Base-by-base conservation (phyloP, 257 asterid genomes). In the Solanum medicagineum region DNA sequence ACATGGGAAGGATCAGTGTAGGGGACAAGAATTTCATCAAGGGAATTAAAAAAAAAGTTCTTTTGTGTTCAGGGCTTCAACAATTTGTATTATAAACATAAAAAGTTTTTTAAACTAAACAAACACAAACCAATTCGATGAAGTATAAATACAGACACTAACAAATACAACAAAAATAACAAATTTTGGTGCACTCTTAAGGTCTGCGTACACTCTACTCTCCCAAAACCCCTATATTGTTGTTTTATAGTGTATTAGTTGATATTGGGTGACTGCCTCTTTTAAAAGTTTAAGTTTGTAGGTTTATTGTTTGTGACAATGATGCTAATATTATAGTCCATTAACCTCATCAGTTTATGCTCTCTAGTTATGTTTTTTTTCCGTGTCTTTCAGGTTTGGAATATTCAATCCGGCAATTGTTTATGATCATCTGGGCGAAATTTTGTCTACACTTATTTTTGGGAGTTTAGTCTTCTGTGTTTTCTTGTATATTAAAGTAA, bases 351-450 rank as follows among this genome's bases (percentile, higher is more conserved):
- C 70, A 32, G 65, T 20, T 29, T 10, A 47, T 15, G 13, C 8
- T 60, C 57, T 70, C 7, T 83, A 83, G 40, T 24, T 55, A 55
- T 60, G 63, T 5, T 17, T 70, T 84, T 79, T 84, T 17, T 16
- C 17, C 10, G 54, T 10, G 32, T 56, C 56, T 87, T 84, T 81
- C 93, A 96, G 98, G 99, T 94, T 94, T 86, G 97, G 92, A 44
- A 89, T 96, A 87, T 94, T 96, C 94, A 93, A 96, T 89, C 98
- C 98, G 9, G 86, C 94, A 51, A 86, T 94, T 87, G 98, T 96
- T 54, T 96, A 96, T 85, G 99, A 94, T 79, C 99, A 93, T 89
- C 90, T 96, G 86, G 99, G 99, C 22, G 98, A 96, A 89, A 93
- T 94, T 85, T 93, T 90, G 80, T 96, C 99, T 56, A 93, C 99